Evolutionary conservation across 2,329 filamentous ascomycete genomes (phyloP), one percentile per base, ranked within the genome.

Genomic region (Microdochium trichocladiopsis): DNA sequence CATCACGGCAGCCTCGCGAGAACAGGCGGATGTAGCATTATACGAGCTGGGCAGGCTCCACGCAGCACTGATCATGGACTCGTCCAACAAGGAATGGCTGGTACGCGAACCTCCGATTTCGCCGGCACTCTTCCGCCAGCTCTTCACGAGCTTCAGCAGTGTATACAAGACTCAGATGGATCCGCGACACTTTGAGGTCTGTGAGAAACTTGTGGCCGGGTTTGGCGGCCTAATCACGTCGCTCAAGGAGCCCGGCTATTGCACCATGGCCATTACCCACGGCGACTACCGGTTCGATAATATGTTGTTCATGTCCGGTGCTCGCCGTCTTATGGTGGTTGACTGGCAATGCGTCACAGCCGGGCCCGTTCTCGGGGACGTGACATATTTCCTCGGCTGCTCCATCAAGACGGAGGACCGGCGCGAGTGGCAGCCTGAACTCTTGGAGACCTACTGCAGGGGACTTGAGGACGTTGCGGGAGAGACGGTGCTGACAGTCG

Each of bases 271-370:
- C 47, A 28, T 48, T 12, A 25, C 23, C 4, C 47, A 48, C 47
- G 47, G 47, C 23, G 47, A 48, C 47, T 48, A 48, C 24, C 47
- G 47, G 4, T 23, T 48, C 23, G 47, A 48, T 14, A 48, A 48
- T 23, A 25, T 48, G 47, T 23, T 48, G 12, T 48, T 23, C 14
- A 3, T 25, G 23, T 5, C 4, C n/a, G 12, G 16, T 8, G 16
- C 12, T 23, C 6, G 23, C 9, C 47, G 47, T 12, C 8, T 48
- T 12, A 48, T 25, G 47, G 47, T 48, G 12, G 47, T 48, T 14
- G 47, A 48, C 47, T 48, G 47, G 47, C 47, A 48, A 22, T 48
- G 47, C 47, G 14, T 48, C 23, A 28, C 47, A 9, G 47, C 47
- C 16, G 47, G 47, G 5, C 47, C 47, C 4, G 23, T 48, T n/a